phyloP scores from a whole-genome alignment of 1,284 basidiomycete genomes.

The Microstroma glucosiphilum region DNA sequence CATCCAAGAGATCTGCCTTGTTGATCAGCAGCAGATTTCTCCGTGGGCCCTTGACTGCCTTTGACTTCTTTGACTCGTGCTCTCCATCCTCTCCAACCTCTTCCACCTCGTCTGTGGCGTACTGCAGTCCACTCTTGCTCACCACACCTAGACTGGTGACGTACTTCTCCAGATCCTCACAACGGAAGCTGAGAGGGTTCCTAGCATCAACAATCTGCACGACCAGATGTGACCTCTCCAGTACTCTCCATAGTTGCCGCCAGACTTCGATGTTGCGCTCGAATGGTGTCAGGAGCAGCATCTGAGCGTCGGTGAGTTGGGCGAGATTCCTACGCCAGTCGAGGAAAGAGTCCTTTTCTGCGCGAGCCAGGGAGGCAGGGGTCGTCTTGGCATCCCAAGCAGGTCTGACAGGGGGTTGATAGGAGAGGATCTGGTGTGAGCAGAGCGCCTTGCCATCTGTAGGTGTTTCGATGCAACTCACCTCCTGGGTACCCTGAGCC shows the following conservation, averaged over 20 bases:
- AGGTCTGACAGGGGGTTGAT: conserved; percentile 16
- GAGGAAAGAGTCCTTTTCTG: conserved; percentile 47
- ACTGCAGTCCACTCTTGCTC: conserved; percentile 82
- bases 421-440: background rate
- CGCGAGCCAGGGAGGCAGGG: conserved; percentile 42
- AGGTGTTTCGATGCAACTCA: conserved; percentile 6
- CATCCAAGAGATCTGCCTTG: conserved; percentile 87
- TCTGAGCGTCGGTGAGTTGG: conserved; percentile 45
- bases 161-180: conserved; percentile 49
- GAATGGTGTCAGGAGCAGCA: conserved; percentile 50
- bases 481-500: conserved; percentile 39
- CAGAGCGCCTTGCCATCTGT: background rate
- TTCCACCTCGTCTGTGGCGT: conserved; percentile 59
- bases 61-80: conserved; percentile 6
- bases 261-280: conserved; percentile 51
- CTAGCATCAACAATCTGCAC: conserved; percentile 50
- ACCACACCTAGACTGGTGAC: conserved; percentile 56
- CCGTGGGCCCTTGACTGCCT: conserved; percentile 55
- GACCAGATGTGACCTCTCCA: conserved; percentile 47
- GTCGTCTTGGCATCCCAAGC: conserved; percentile 44
- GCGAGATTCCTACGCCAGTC: conserved; percentile 48
- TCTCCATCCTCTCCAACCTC: conserved; percentile 55
- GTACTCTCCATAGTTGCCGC: conserved; percentile 50
- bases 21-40: conserved; percentile 83
- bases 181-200: conserved; percentile 48